A percentile compares a stretch with the other conserved stretches of the same genome.
phyloP scores from a whole-genome alignment of 1,284 basidiomycete species.

The Cryptococcus sp. region DNA sequence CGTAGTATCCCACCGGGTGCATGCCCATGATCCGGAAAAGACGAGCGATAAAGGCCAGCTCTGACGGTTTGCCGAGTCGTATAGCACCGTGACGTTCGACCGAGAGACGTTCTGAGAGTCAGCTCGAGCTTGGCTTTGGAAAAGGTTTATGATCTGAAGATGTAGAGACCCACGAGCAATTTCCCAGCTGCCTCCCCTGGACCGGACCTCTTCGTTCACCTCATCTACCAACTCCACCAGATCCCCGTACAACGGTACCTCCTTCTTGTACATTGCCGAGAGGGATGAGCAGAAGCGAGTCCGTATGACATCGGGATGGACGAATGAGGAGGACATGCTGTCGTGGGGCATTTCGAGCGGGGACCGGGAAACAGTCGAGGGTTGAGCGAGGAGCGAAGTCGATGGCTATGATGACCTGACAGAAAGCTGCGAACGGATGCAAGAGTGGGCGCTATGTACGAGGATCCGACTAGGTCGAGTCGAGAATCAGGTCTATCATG shows the following conservation, averaged over 20 bases:
- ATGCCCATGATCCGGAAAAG: conserved; percentile 46
- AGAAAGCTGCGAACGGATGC: too few relatives aligned
- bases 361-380: too few relatives aligned
- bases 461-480: too few relatives aligned
- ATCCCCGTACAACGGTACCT: conserved; percentile 49
- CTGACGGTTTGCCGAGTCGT: conserved; percentile 44
- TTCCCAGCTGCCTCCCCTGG: conserved; percentile 7
- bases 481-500: too few relatives aligned
- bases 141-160: not conserved
- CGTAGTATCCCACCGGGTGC: conserved; percentile 48
- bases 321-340: conserved; percentile 7
- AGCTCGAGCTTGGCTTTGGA: too few relatives aligned
- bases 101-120: conserved; percentile 36
- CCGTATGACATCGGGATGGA: conserved; percentile 37
- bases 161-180: conserved; percentile 6
- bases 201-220: conserved; percentile 31
- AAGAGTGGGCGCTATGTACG: too few relatives aligned
- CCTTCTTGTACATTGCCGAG: conserved; percentile 43
- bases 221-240: conserved; percentile 45
- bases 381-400: too few relatives aligned
- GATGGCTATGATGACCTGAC: too few relatives aligned
- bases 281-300: conserved; percentile 42
- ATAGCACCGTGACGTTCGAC: conserved; percentile 49
- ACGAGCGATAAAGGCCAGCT: conserved; percentile 43
- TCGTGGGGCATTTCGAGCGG: not conserved